These are phyloP conservation scores for Fusarium domesticum DNA, from an alignment of 2,329 filamentous ascomycete genomes.

Conservation along the genomic window DNA sequence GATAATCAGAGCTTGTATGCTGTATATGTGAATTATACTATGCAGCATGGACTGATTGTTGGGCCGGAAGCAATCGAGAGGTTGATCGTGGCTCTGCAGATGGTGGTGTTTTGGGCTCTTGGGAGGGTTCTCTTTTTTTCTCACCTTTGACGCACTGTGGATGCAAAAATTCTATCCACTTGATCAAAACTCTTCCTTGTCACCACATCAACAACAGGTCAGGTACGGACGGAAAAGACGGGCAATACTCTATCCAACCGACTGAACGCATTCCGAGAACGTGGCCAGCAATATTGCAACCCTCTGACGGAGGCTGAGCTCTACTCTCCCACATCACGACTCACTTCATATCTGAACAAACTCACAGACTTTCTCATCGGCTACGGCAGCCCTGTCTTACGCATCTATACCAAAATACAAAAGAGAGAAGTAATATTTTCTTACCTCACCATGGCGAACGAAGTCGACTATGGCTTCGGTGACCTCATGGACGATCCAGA, in stretches of 20 bases:
- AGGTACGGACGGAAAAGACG: slow-evolving; percentile 1
- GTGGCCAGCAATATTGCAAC: no score
- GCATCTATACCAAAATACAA: neutral
- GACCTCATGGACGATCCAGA: slow-evolving; percentile 77
- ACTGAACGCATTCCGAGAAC: no score
- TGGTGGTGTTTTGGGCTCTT: neutral
- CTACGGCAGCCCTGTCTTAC: no score
- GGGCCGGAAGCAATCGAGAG: no score
- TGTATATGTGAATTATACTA: no score
- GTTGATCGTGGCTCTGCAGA: neutral
- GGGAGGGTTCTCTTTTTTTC: slow-evolving; percentile 3
- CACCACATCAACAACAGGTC: slow-evolving; percentile 11
- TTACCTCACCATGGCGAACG: slow-evolving; percentile 30
- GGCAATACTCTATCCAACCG: neutral
- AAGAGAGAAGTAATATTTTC: neutral
- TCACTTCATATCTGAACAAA: no score
- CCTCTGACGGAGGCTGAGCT: no score
- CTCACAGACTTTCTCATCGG: no score
- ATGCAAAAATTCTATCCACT: slow-evolving; percentile 28
- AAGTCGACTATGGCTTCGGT: slow-evolving; percentile 38
- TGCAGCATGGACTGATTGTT: no score
- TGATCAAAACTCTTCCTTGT: slow-evolving; percentile 30
- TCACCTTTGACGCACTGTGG: slow-evolving; percentile 30
- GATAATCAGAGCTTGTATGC: slow-evolving; percentile 39
- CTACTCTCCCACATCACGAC: no score